These are phyloP conservation scores for Flaveria ramosissima DNA, from an alignment of 129 eudicot species.

Conservation along the genomic window DNA sequence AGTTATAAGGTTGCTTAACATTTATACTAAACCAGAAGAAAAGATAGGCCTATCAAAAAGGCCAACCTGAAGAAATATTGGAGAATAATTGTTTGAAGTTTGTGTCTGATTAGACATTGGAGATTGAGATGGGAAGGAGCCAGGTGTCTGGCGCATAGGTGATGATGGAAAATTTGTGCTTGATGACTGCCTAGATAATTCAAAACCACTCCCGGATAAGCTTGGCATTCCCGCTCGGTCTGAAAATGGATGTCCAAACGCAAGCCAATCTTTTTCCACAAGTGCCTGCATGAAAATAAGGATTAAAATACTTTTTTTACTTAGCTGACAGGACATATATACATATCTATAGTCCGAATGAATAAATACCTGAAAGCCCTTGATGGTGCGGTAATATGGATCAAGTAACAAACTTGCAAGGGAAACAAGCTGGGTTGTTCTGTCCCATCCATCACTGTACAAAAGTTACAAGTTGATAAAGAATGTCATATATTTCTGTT, in stretches of 20 bases:
- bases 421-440: conserved; percentile 92
- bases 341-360: background rate
- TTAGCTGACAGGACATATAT: conserved; percentile 7
- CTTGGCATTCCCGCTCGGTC: conserved; percentile 86
- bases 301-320: background rate
- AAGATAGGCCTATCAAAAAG: background rate
- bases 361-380: conserved; percentile 86
- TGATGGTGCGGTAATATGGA: conserved; percentile 95
- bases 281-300: conserved; percentile 65
- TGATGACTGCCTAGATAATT: conserved; percentile 73
- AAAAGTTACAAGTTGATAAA: conserved; percentile 21
- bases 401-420: conserved; percentile 95
- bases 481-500: conserved; percentile 9
- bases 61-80: conserved; percentile 86
- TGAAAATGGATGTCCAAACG: conserved; percentile 99
- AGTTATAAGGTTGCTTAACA: background rate
- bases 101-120: conserved; percentile 50
- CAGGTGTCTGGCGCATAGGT: conserved; percentile 74
- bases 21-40: background rate
- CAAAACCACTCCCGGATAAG: conserved; percentile 66
- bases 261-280: conserved; percentile 97
- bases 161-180: conserved; percentile 74
- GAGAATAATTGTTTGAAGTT: conserved; percentile 62
- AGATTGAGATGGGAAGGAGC: conserved; percentile 63
- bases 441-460: conserved; percentile 98